Base-by-base conservation (phyloP, 2,329 filamentous ascomycete genomes). In the Fusarium musae region DNA sequence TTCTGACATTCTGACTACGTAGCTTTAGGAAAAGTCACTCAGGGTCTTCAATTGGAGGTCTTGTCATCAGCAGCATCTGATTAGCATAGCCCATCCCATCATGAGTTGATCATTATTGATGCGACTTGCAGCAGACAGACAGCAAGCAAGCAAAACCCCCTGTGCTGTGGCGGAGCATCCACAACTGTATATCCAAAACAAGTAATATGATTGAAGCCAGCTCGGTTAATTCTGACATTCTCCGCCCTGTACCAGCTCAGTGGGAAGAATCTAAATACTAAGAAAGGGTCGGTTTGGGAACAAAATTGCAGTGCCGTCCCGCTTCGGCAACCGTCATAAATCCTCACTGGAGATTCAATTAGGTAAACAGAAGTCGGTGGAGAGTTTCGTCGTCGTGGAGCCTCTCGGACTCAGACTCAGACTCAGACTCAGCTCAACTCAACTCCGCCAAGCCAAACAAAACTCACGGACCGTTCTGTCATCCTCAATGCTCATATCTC, bases 161-260 rank as follows among this genome's bases (percentile, higher is more conserved):
- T 50, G 66, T 69, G 66, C 46, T 69, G 66, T 69, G 66, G 65
- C 66, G 65, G 46, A 69, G 65, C 46, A 42, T 53, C 66, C 66
- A 69, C 65, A 65, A 53, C 44, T 40, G 59, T 69, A 63, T 52
- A 69, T 67, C 65, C 44, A 63, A 63, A 69, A 57, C 57, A 53
- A 64, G 65, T 43, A 67, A 69, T 69, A 19, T 58, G 44, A 36
- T 42, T 32, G 39, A 69, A 64, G 65, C 28, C 46, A n/a, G 40
- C 42, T 58, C 66, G 59, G 59, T 53, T 64, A 52, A 54, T 53
- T 69, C 52, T 70, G 66, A 59, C 40, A 53, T 69, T 69, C 36
- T 52, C 56, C 52, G 46, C 58, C 36, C 42, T 37, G n/a, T 65
- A 53, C 66, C 54, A 57, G 59, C 58, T 63, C 69, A 54, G 34